Percentiles rank a stretch among this genome's conserved stretches.
Conservation (phyloP, 768 basidiomycete genomes). For the Boletus subparvulus region DNA sequence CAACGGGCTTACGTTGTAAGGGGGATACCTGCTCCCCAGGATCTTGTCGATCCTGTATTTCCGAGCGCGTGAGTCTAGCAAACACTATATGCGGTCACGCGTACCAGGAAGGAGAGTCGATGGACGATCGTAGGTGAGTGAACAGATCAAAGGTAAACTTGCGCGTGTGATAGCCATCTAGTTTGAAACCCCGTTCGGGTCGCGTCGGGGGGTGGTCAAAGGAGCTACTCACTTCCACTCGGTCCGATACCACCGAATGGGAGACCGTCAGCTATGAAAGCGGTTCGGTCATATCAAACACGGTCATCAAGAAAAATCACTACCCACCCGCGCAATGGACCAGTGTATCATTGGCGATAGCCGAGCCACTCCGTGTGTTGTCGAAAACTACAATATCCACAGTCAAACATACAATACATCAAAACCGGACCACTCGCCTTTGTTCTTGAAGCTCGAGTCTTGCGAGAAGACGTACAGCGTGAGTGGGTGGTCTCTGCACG, state of each 20-base stretch:
- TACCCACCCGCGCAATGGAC: constrained; percentile 57
- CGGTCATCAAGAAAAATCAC: not conserved
- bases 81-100: not conserved
- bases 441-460: constrained; percentile 55
- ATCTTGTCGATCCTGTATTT: constrained; percentile 24
- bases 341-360: constrained; percentile 66
- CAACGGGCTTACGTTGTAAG: constrained; percentile 23
- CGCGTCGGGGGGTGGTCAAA: not conserved
- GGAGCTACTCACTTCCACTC: constrained; percentile 60
- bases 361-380: constrained; percentile 70
- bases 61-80: not conserved
- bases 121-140: constrained; percentile 65
- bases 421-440: constrained; percentile 42
- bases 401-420: not conserved
- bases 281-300: not conserved
- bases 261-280: constrained; percentile 49
- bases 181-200: not conserved
- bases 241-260: constrained; percentile 75
- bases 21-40: constrained; percentile 30
- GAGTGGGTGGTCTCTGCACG: constrained; percentile 65
- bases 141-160: constrained; percentile 77
- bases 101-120: constrained; percentile 41
- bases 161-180: constrained; percentile 69
- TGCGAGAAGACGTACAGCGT: constrained; percentile 76
- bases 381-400: constrained; percentile 49